Evolutionary conservation across 2,329 filamentous ascomycete genomes (phyloP).

Genomic region (Apiospora sp.): DNA sequence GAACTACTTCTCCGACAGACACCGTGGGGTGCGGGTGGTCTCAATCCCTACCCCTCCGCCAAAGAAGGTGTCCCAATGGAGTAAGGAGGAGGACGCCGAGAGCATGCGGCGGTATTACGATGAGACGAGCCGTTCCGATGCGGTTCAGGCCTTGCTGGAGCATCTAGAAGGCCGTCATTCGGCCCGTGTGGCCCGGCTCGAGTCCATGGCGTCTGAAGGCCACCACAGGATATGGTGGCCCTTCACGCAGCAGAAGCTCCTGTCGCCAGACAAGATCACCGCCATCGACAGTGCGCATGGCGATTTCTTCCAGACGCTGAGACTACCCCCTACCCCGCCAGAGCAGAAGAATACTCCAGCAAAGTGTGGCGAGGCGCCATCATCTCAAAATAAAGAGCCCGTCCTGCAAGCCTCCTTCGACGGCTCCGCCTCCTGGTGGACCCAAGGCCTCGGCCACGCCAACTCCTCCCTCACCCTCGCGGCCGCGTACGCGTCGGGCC

Average conservation of each 20-base stretch:
- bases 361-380: not conserved
- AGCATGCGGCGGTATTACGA: conserved; percentile 71
- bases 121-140: conserved; percentile 47
- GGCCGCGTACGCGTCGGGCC: conserved; percentile 81
- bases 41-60: conserved; percentile 67
- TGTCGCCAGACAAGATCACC: conserved; percentile 69
- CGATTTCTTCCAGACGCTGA: conserved; percentile 75
- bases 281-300: conserved; percentile 83
- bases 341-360: not conserved
- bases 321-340: conserved; percentile 19
- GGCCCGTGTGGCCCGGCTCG: conserved; percentile 64
- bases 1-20: conserved; percentile 68
- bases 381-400: not conserved
- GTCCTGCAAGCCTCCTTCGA: conserved; percentile 76
- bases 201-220: conserved; percentile 68
- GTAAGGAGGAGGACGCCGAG: conserved; percentile 58
- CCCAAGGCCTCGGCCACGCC: conserved; percentile 83
- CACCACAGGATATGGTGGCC: conserved; percentile 81
- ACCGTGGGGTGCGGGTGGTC: conserved; percentile 64
- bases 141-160: conserved; percentile 55
- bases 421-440: conserved; percentile 91
- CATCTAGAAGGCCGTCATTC: conserved; percentile 62
- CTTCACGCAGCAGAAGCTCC: conserved; percentile 79
- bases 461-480: conserved; percentile 76
- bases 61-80: conserved; percentile 46